Base-by-base conservation (phyloP, 2,329 filamentous ascomycete species). In the Paraphoma chrysanthemicola region DNA sequence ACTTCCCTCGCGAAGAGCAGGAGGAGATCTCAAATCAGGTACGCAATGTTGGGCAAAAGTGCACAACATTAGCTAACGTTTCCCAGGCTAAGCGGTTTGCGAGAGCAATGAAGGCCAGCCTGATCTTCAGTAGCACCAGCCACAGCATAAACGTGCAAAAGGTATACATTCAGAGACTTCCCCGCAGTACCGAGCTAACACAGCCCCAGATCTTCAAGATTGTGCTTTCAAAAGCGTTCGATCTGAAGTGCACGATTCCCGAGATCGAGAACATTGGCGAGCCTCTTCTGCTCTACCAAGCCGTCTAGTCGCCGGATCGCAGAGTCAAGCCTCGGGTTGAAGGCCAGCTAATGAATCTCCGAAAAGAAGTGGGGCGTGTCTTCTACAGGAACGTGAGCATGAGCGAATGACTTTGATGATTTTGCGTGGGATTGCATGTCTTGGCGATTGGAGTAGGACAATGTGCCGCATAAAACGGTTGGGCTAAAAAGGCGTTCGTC, bases 131-230 rank as follows among this genome's bases (percentile, higher is more conserved):
- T 80, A 98, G 94, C 79, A 99, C 95, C 52, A 97, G 93, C 77
- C 95, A 99, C 81, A 97, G 93, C 78, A 99, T 99, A 83, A 99
- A 99, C 71, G 95, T 99, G 62, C 95, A 99, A 80, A 99, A 98
- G 90, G 94, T 96, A 75, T 46, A 78, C 16, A 29, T 4, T 16
- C 1, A 7, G 8, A 7, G 8, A 10, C 6, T 0, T 2, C 8
- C 7, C 12, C 17, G 2, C 1, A 1, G 14, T 5, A n/a, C 29
- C n/a, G 51, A 38, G 44, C 74, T 81, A 56, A 80, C 56, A 16
- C 44, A 14, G 9, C 17, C 7, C 7, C 70, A 98, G 94, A 99
- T 99, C 74, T 99, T 99, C 87, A 99, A 99, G 80, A 99, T 99
- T 69, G 95, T 99, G 55, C 86, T 99, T 23, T 97, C 94, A 63